Conservation (phyloP, 2,329 filamentous ascomycete species). For the Colletotrichum shisoi region DNA sequence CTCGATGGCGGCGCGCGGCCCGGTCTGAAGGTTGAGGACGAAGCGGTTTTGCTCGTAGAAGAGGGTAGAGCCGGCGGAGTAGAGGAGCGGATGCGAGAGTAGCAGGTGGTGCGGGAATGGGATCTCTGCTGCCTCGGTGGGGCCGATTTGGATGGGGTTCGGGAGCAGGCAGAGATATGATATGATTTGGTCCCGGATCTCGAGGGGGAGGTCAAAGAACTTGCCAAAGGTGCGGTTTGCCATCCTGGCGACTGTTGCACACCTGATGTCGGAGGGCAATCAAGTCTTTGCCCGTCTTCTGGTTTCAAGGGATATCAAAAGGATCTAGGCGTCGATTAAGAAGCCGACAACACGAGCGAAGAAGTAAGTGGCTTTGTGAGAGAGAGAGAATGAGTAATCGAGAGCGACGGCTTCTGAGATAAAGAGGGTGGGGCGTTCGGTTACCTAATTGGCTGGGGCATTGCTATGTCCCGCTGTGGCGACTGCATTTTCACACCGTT, state of each 20-base stretch:
- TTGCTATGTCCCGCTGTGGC: conserved; percentile 18
- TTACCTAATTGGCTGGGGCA: conserved; percentile 15
- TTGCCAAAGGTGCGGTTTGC: conserved; percentile 37
- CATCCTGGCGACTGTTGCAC: conserved; percentile 8
- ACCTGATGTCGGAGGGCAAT: neutral
- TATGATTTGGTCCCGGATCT: conserved; percentile 45
- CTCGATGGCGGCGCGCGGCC: conserved; percentile 31
- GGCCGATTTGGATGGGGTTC: conserved; percentile 40
- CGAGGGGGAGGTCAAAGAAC: conserved; percentile 46
- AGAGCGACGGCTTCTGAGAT: conserved; percentile 19
- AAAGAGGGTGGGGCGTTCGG: neutral
- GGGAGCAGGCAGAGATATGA: conserved; percentile 42
- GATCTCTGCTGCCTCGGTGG: conserved; percentile 19
- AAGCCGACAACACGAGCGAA: neutral
- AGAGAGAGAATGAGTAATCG: neutral
- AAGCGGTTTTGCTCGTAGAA: conserved; percentile 46
- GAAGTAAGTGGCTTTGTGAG: neutral
- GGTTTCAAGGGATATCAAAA: neutral
- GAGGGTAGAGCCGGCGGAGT: conserved; percentile 41
- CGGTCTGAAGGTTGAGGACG: conserved; percentile 39
- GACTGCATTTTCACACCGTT: conserved; percentile 6
- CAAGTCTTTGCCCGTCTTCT: neutral
- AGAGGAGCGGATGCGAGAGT: conserved; percentile 42
- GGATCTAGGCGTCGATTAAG: neutral
- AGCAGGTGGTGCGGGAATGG: conserved; percentile 41